Evolutionary conservation across 2,329 filamentous ascomycete species (phyloP).

Genomic region (Fusarium sp.): DNA sequence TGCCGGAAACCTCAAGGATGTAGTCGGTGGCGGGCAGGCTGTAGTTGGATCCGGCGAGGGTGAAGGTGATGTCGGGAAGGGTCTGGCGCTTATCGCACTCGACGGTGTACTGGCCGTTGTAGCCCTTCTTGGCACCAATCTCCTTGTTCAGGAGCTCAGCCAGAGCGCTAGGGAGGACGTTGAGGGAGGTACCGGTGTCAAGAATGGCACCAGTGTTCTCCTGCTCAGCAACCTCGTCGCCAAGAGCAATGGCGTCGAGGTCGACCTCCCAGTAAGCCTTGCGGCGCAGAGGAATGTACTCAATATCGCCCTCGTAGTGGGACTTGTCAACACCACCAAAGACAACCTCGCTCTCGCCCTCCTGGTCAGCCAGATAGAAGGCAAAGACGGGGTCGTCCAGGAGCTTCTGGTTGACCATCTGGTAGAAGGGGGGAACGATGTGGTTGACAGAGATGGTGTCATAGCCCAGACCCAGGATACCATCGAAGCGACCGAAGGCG

Average conservation of each 20-base stretch:
- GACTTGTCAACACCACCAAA: conserved; percentile 90
- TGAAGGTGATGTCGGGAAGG: conserved; percentile 93
- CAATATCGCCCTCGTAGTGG: conserved; percentile 87
- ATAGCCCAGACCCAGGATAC: conserved; percentile 93
- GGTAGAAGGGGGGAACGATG: conserved; percentile 96
- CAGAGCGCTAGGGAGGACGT: conserved; percentile 89
- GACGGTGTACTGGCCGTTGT: conserved; percentile 95
- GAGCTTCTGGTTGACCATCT: conserved; percentile 89
- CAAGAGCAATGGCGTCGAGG: conserved; percentile 90
- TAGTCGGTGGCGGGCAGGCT: conserved; percentile 91
- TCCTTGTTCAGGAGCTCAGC: conserved; percentile 97
- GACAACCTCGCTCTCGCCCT: conserved; percentile 83
- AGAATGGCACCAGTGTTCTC: conserved; percentile 97
- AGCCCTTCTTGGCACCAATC: conserved; percentile 98
- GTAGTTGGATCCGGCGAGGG: conserved; percentile 91
- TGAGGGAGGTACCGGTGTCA: conserved; percentile 97
- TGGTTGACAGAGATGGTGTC: conserved; percentile 97
- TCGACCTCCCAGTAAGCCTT: conserved; percentile 99
- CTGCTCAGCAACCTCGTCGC: conserved; percentile 85
- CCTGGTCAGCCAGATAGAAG: conserved; percentile 88
- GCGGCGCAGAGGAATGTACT: conserved; percentile 92
- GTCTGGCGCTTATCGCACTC: conserved; percentile 86
- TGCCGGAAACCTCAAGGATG: conserved; percentile 93
- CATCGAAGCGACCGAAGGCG: conserved; percentile 97
- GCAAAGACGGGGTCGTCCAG: conserved; percentile 94